Base-by-base conservation (phyloP, 202 grass and related monocot species). In the Zoysia matrella region DNA sequence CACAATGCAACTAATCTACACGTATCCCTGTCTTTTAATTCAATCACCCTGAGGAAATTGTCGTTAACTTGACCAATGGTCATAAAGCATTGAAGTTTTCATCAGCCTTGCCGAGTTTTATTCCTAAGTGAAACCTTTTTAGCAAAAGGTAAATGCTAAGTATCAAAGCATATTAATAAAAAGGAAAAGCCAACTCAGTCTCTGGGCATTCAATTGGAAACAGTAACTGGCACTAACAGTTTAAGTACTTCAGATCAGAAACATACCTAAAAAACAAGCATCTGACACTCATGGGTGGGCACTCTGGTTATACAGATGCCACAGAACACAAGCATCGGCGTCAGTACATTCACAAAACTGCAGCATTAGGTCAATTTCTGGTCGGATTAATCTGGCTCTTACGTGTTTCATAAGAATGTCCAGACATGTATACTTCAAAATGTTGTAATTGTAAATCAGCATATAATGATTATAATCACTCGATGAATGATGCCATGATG, bases 11-110 rank as follows among this genome's bases (percentile, higher is more conserved):
- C 55, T 15, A 78, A 67, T 67, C 3, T 69, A 62, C 8, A 11
- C 68, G 60, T 81, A 77, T 84, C 88, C 89, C 53, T 63, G 72
- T 51, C 49, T 47, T 83, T 90, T 62, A 69, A 52, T 77, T 80
- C 48, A 87, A 76, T 60, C 67, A 69, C 36, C 57, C 10, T 11
- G 22, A 75, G 16, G 81, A 56, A 82, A 47, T 60, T 78, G 60
- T 9, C 5, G 15, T 78, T 49, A 84, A 65, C 60, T 69, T 86
- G 67, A 82, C 77, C 72, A 47, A 65, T 45, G 44, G 11, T 46
- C 55, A 85, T 68, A 62, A 78, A 78, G 60, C 78, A 85, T 8
- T 1, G 4, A 49, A 73, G 49, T 48, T 86, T 78, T 62, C 47
- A 82, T 78, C 78, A 73, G 77, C 75, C 22, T 16, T 82, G 47